Percentiles rank a stretch among this genome's conserved stretches.
Conservation (phyloP, 768 basidiomycete species). For the Leccinum boreale region DNA sequence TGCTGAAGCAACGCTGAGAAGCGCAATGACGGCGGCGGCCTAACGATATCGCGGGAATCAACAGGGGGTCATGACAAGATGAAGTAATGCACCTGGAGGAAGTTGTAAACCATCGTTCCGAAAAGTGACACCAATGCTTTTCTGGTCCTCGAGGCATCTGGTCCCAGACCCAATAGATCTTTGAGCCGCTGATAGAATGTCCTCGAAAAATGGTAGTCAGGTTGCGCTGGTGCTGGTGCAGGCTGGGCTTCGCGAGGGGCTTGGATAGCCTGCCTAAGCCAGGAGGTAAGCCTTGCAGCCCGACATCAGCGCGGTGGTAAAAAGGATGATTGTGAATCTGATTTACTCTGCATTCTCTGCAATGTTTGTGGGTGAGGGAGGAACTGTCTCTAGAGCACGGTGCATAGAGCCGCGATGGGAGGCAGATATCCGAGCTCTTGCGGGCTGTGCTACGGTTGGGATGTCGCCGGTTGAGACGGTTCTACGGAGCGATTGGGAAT, state of each 20-base stretch:
- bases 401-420: constrained; percentile 28
- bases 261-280: constrained; percentile 25
- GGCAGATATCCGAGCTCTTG: constrained; percentile 28
- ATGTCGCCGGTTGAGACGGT: constrained; percentile 36
- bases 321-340: constrained; percentile 3
- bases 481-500: constrained; percentile 33
- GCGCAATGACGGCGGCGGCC: constrained; percentile 49
- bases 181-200: constrained; percentile 27
- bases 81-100: constrained; percentile 46
- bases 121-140: constrained; percentile 52
- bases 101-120: constrained; percentile 48
- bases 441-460: constrained; percentile 21
- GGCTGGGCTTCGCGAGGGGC: constrained; percentile 12
- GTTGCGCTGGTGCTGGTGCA: background rate
- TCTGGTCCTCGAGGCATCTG: constrained; percentile 46
- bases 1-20: constrained; percentile 48
- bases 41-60: constrained; percentile 24
- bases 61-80: background rate
- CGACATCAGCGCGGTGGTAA: constrained; percentile 20
- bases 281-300: constrained; percentile 19
- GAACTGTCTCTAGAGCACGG: constrained; percentile 18
- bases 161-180: constrained; percentile 51
- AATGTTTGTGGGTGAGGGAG: constrained; percentile 18
- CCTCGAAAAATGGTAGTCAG: constrained; percentile 9
- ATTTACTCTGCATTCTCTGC: constrained; percentile 18